Percentiles rank a stretch among this genome's conserved stretches.
These are phyloP conservation scores for Carpinus viminea DNA, from an alignment of 306 rosid species.

Conservation along the genomic window DNA sequence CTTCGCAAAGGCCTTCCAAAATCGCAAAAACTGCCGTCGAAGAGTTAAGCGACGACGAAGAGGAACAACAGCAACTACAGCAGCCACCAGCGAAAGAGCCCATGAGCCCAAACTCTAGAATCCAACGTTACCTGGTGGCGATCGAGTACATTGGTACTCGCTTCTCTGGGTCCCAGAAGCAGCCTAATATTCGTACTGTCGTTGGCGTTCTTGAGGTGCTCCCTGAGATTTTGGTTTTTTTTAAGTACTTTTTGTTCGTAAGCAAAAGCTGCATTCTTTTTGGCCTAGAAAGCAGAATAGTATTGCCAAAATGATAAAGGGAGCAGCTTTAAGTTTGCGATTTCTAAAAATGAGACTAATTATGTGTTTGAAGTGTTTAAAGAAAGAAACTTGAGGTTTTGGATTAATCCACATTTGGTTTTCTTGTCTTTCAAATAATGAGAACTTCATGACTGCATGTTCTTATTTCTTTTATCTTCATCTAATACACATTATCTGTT, in stretches of 20 bases:
- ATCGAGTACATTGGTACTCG: constrained; percentile 85
- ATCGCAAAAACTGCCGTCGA: constrained; percentile 41
- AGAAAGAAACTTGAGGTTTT: neutral
- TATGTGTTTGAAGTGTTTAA: constrained; percentile 10
- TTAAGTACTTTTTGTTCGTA: neutral
- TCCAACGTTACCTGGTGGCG: constrained; percentile 81
- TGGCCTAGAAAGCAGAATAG: neutral
- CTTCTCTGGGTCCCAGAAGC: constrained; percentile 91
- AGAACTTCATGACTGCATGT: no score
- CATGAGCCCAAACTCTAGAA: constrained; percentile 50
- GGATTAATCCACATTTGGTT: neutral
- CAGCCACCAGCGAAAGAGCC: neutral
- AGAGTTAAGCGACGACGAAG: constrained; percentile 24
- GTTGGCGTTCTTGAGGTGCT: constrained; percentile 81
- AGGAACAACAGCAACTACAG: constrained; percentile 13
- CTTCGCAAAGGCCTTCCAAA: constrained; percentile 51
- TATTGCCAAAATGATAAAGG: neutral
- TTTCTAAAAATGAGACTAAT: neutral
- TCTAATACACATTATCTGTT: neutral
- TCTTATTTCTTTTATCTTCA: neutral
- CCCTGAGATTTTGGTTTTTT: neutral
- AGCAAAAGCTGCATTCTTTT: neutral
- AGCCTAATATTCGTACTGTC: constrained; percentile 71
- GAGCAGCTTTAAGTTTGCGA: neutral
- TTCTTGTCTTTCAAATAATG: no score